Evolutionary conservation across 225 moss, liverwort and hornwort genomes (phyloP).

Genomic region (Sphagnum tenellum): DNA sequence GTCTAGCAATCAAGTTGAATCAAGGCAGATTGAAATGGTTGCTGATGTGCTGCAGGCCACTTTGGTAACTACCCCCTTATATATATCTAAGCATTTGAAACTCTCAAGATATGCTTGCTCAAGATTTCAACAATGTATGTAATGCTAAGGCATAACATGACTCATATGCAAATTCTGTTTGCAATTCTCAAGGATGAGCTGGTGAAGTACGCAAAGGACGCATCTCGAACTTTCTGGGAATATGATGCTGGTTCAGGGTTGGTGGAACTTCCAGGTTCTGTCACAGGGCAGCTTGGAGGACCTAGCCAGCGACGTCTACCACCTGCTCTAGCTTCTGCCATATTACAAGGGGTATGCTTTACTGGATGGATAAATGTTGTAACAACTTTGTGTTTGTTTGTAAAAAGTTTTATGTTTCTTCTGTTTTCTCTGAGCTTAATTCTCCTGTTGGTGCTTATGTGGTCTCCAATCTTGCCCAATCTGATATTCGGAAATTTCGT

Average conservation of each 20-base stretch:
- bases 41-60: constrained; percentile 40
- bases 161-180: too few relatives aligned
- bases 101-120: too few relatives aligned
- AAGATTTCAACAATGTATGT: too few relatives aligned
- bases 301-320: constrained; percentile 46
- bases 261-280: constrained; percentile 28
- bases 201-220: constrained; percentile 42
- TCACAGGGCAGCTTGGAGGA: constrained; percentile 50
- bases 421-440: too few relatives aligned
- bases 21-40: constrained; percentile 24
- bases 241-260: constrained; percentile 15
- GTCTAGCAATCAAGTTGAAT: constrained; percentile 12
- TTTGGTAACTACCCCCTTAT: constrained; percentile 25
- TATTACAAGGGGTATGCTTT: constrained; percentile 56
- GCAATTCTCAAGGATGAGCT: constrained; percentile 35
- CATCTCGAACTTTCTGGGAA: constrained; percentile 58
- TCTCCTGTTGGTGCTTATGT: too few relatives aligned
- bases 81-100: too few relatives aligned
- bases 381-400: too few relatives aligned
- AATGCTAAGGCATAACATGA: too few relatives aligned
- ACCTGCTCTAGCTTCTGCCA: constrained; percentile 33
- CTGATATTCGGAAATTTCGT: too few relatives aligned
- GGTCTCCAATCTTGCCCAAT: too few relatives aligned
- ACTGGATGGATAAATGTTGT: too few relatives aligned
- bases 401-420: too few relatives aligned